Evolutionary conservation across 2,329 filamentous ascomycete species (phyloP).

Genomic region (Lachnellula hyalina): DNA sequence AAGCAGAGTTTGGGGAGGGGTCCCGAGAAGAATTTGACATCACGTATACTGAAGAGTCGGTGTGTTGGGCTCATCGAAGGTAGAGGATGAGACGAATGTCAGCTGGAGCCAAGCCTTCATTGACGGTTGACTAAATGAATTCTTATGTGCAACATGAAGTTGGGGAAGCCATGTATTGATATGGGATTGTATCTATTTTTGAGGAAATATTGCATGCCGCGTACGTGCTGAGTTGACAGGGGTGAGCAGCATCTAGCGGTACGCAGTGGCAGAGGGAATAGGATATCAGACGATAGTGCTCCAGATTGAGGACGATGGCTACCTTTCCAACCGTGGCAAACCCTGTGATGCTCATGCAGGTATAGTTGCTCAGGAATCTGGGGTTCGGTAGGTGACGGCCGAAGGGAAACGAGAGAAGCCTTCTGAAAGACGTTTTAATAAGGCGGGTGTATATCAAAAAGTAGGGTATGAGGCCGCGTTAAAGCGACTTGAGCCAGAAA

Average conservation of each 20-base stretch:
- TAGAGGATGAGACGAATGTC: slow-evolving; percentile 5
- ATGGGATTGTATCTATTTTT: slow-evolving; percentile 17
- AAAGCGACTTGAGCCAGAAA: background rate
- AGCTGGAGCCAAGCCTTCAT: slow-evolving; percentile 4
- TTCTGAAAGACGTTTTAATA: slow-evolving; percentile 12
- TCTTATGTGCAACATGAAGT: slow-evolving; percentile 9
- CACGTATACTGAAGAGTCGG: slow-evolving; percentile 8
- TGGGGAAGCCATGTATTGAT: slow-evolving; percentile 12
- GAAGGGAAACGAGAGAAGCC: slow-evolving; percentile 14
- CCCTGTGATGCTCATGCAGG: slow-evolving; percentile 28
- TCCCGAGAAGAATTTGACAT: slow-evolving; percentile 31
- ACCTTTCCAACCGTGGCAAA: slow-evolving; percentile 9
- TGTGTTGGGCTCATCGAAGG: slow-evolving; percentile 12
- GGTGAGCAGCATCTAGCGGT: slow-evolving; percentile 1
- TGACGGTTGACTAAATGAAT: slow-evolving; percentile 7
- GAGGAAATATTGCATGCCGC: slow-evolving; percentile 21
- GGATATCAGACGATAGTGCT: slow-evolving; percentile 26
- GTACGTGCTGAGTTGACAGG: slow-evolving; percentile 17
- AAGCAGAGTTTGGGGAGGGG: slow-evolving; percentile 26
- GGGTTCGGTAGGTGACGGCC: slow-evolving; percentile 27
- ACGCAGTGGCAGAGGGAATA: slow-evolving; percentile 8
- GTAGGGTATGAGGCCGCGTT: background rate
- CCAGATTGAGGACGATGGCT: slow-evolving; percentile 8
- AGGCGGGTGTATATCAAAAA: slow-evolving; percentile 12
- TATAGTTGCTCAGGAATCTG: slow-evolving; percentile 23